A percentile compares a stretch with the other conserved stretches of the same genome.
phyloP scores from a whole-genome alignment of 345 rosid species.

The Aethionema arabicum region DNA sequence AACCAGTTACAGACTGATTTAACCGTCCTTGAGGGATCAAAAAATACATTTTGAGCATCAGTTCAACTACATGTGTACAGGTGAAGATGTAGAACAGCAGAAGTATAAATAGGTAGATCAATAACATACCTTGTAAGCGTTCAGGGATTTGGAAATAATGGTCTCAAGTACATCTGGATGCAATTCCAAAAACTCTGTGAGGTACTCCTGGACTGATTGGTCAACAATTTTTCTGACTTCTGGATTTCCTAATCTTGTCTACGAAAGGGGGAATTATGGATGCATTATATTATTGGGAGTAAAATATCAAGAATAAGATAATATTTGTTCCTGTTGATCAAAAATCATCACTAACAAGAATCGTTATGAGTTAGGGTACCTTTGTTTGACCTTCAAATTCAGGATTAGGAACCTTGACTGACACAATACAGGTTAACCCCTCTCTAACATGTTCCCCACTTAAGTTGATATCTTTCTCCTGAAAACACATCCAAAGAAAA shows the following conservation, averaged over 20 bases:
- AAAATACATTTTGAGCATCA: neutral
- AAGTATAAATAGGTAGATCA: conserved; percentile 19
- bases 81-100: conserved; percentile 10
- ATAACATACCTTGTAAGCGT: conserved; percentile 83
- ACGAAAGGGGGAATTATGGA: conserved; percentile 23
- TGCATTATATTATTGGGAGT: conserved; percentile 10
- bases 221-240: conserved; percentile 95
- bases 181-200: conserved; percentile 90
- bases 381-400: conserved; percentile 99
- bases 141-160: conserved; percentile 84
- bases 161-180: conserved; percentile 95
- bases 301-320: neutral
- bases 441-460: conserved; percentile 98
- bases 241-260: conserved; percentile 99
- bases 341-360: conserved; percentile 18
- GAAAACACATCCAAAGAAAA: conserved; percentile 31
- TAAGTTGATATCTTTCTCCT: conserved; percentile 91
- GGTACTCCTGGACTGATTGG: conserved; percentile 92
- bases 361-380: conserved; percentile 44
- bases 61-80: neutral
- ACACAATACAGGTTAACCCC: conserved; percentile 88
- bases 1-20: neutral
- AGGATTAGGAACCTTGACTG: conserved; percentile 97
- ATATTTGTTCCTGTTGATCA: neutral
- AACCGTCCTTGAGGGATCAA: neutral